Evolutionary conservation across 345 rosid species (phyloP).

Genomic region (Stellera chamaejasme): DNA sequence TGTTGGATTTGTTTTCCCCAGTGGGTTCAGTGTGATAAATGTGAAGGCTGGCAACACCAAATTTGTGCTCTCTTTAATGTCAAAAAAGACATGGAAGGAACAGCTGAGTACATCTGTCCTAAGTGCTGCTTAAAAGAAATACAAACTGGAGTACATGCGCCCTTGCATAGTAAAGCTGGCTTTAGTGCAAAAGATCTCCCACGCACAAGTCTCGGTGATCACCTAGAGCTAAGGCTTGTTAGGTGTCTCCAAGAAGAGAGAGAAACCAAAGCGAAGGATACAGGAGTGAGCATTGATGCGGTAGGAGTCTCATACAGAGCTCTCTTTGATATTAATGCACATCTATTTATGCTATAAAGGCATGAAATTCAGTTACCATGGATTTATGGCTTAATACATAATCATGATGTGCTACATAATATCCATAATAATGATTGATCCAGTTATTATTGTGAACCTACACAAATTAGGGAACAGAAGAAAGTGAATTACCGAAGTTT

Average conservation of each 20-base stretch:
- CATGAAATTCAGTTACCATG: no score
- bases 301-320: constrained; percentile 20
- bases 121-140: constrained; percentile 38
- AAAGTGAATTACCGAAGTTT: no score
- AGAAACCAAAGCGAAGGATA: constrained; percentile 31
- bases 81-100: constrained; percentile 26
- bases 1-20: constrained; percentile 15
- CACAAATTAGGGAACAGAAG: no score
- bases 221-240: constrained; percentile 40
- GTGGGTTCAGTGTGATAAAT: constrained; percentile 58
- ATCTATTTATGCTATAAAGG: no score
- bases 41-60: constrained; percentile 53
- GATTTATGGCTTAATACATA: no score
- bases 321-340: no score
- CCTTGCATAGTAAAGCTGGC: constrained; percentile 11
- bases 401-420: no score
- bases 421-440: no score
- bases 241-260: constrained; percentile 39
- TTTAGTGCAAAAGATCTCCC: constrained; percentile 53
- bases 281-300: constrained; percentile 35
- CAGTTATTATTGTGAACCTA: no score
- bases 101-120: constrained; percentile 39
- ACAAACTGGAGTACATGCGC: constrained; percentile 14
- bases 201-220: constrained; percentile 37
- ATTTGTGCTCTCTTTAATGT: constrained; percentile 56